Conservation (phyloP, 495 filamentous ascomycete genomes). For the Xylaria longipes region DNA sequence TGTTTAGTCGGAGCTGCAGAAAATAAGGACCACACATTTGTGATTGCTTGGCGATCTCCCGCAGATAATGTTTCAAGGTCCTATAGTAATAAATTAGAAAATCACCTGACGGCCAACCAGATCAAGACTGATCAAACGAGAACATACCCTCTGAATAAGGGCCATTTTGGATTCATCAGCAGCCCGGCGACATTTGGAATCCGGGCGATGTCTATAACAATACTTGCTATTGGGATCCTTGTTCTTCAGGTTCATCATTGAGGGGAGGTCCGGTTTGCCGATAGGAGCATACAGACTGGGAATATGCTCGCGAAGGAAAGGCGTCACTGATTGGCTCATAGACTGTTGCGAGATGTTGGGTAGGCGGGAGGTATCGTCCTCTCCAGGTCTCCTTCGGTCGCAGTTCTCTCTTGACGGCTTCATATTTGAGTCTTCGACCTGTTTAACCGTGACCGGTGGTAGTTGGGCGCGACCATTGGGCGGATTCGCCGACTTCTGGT, state of each 20-base stretch:
- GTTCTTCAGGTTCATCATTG: conserved; percentile 45
- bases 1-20: conserved; percentile 94
- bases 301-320: conserved; percentile 86
- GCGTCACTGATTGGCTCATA: conserved; percentile 67
- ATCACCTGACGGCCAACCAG: background rate
- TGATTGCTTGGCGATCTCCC: conserved; percentile 88
- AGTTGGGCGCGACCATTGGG: conserved; percentile 11
- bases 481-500: conserved; percentile 19
- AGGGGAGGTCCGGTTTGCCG: conserved; percentile 51
- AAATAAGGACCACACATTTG: conserved; percentile 96
- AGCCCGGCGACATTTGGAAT: conserved; percentile 89
- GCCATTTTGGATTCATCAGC: conserved; percentile 96
- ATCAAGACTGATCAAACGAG: background rate
- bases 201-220: conserved; percentile 94
- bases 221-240: conserved; percentile 81
- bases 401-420: conserved; percentile 48
- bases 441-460: background rate
- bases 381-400: conserved; percentile 48
- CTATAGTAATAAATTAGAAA: conserved; percentile 44
- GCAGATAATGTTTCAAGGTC: conserved; percentile 82
- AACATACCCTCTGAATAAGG: conserved; percentile 79
- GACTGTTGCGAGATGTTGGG: conserved; percentile 56
- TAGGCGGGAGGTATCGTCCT: conserved; percentile 46
- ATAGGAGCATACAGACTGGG: conserved; percentile 80
- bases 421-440: conserved; percentile 27